Conservation (phyloP, 257 asterid genomes). For the Cruciata laevipes region DNA sequence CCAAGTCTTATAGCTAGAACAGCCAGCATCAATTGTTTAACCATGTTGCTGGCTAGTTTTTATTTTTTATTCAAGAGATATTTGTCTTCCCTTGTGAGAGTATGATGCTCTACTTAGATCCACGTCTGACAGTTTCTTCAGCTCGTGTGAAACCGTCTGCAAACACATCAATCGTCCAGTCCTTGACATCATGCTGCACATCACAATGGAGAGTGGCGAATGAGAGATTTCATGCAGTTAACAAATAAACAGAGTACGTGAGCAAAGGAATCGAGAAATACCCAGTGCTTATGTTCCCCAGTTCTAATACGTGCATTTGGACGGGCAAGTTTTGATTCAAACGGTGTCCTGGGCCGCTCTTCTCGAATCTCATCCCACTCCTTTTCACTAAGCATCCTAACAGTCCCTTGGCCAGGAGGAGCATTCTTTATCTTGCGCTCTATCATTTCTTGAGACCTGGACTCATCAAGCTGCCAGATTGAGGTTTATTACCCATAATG, state of each 20-base stretch:
- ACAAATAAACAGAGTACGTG: background rate
- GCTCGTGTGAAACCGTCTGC: constrained; percentile 73
- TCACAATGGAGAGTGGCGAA: background rate
- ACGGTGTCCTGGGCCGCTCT: constrained; percentile 76
- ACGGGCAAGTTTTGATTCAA: constrained; percentile 76
- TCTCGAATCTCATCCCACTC: constrained; percentile 86
- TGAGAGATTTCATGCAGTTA: background rate
- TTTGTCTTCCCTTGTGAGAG: no score
- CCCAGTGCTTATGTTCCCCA: constrained; percentile 27
- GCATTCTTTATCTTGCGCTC: constrained; percentile 73
- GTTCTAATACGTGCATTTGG: constrained; percentile 46
- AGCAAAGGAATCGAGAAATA: constrained; percentile 10
- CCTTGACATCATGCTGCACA: constrained; percentile 80
- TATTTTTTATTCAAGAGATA: no score
- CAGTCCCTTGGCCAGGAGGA: constrained; percentile 83
- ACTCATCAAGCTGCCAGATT: constrained; percentile 59
- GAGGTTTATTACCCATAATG: background rate
- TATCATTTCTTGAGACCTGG: constrained; percentile 61
- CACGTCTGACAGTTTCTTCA: constrained; percentile 62
- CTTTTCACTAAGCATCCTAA: constrained; percentile 83
- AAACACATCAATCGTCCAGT: constrained; percentile 75
- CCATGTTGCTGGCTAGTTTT: no score
- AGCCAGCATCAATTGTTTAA: no score
- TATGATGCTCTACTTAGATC: constrained; percentile 32
- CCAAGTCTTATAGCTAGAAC: no score